phyloP scores from a whole-genome alignment of 2,329 filamentous ascomycete species.

The Penicillium hordei region DNA sequence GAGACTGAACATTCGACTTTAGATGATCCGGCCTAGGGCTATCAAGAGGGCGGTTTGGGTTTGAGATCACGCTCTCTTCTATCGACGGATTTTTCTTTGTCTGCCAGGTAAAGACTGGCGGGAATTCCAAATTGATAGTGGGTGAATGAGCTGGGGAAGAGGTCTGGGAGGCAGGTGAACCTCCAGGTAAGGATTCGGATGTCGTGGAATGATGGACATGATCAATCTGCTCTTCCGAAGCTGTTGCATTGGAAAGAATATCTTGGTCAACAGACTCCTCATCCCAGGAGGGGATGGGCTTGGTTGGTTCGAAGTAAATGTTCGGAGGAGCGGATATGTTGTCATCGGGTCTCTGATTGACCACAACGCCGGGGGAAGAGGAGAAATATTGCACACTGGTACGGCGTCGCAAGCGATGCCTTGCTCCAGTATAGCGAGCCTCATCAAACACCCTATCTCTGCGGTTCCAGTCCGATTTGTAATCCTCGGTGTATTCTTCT shows the following conservation, averaged over 20 bases:
- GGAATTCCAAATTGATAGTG: not conserved
- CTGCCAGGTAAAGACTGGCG: not conserved
- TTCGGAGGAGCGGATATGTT: not conserved
- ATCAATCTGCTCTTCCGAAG: not conserved
- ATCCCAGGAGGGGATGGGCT: not conserved
- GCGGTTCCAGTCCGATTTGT: not conserved
- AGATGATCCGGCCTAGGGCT: not conserved
- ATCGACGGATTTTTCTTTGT: not conserved
- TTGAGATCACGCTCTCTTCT: not conserved
- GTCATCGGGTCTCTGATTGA: not conserved
- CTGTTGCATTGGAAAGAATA: not conserved
- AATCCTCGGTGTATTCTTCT: not conserved
- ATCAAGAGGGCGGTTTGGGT: not conserved
- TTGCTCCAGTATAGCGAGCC: not conserved
- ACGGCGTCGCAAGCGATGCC: not conserved
- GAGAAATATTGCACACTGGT: too few relatives aligned
- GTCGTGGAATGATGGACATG: not conserved
- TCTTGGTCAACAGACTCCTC: not conserved
- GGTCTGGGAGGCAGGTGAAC: not conserved
- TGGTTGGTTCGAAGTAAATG: not conserved
- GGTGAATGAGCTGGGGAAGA: not conserved
- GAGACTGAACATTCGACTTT: not conserved
- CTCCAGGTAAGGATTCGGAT: not conserved
- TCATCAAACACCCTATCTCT: not conserved
- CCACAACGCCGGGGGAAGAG: not conserved